Conservation (phyloP, 495 filamentous ascomycete genomes). For the Xylaria castorea region DNA sequence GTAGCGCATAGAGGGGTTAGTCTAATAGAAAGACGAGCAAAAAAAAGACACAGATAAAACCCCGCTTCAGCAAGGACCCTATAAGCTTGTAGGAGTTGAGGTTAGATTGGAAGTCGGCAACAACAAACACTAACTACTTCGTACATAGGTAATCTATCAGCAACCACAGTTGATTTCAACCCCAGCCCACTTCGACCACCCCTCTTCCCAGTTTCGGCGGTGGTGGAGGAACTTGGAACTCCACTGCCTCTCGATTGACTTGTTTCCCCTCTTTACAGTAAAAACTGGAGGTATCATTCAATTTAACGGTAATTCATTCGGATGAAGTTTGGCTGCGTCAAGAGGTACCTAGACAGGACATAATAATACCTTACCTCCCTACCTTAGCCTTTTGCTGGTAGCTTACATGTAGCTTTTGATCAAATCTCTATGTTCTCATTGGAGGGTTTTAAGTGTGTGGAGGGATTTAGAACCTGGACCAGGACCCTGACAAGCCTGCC, state of each 20-base stretch:
- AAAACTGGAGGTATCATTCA: background rate
- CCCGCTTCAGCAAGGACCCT: background rate
- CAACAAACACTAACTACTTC: background rate
- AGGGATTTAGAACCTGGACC: background rate
- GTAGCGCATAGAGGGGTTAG: background rate
- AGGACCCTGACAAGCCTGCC: constrained; percentile 9
- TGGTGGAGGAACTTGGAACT: background rate
- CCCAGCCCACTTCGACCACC: background rate
- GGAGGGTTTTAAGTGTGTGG: constrained; percentile 2
- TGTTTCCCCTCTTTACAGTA: background rate
- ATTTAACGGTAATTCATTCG: constrained; percentile 14
- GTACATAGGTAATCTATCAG: too few species aligned
- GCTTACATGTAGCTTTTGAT: background rate
- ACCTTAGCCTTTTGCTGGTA: background rate
- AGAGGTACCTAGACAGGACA: background rate
- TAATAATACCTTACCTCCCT: background rate
- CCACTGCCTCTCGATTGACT: background rate
- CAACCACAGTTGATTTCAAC: background rate
- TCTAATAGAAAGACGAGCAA: background rate
- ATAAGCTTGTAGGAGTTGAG: background rate
- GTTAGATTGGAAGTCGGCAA: background rate
- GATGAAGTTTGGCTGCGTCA: constrained; percentile 13
- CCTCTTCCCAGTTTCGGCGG: background rate
- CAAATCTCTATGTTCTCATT: constrained; percentile 6
- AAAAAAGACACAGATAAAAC: background rate